Evolutionary conservation across 176 grass and related monocot genomes (phyloP), one percentile per base, ranked within the genome.

Genomic region (Bromus sterilis): DNA sequence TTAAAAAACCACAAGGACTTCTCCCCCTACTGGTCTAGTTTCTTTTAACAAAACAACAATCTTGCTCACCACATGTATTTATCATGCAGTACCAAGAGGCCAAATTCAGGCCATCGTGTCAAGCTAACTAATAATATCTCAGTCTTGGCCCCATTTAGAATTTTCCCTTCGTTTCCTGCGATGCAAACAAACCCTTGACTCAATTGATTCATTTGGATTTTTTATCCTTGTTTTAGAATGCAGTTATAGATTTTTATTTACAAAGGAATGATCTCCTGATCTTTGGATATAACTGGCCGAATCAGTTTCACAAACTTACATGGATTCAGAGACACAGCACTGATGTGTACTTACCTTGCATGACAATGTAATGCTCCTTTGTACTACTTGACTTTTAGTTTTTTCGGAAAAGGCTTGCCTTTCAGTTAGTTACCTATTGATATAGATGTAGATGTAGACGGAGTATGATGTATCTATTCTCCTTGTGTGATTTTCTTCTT

Each of bases 381-480:
- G 11, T 41, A 59, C 76, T 20, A 83, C 58, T 74, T 67, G 26
- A 44, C 59, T 53, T 80, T 89, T 69, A 80, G 82, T 84, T 89
- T n/a, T n/a, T n/a, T n/a, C n/a, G n/a, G n/a, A n/a, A n/a, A n/a
- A n/a, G n/a, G n/a, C n/a, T n/a, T 67, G 26, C 57, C 59, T 53
- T 80, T 89, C 76, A 80, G 82, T 84, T 89, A 80, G 32, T 42
- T 71, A 65, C 66, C 80, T n/a, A 28, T 13, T 64, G 66, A 79
- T 55, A 7, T 20, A 56, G 78, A 63, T 48, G 32, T 14, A 69
- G 58, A 78, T 5, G 41, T 34, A 66, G 70, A 30, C 9, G 70
- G 42, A 7, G 31, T 16, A 75, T 75, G 78, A 49, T 56, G 35
- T 66, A 81, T 80, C 29, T 51, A 8, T n/a, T n/a, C n/a, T n/a